Base-by-base conservation (phyloP, 208 protist genomes). In the Strigomonas culicis region DNA sequence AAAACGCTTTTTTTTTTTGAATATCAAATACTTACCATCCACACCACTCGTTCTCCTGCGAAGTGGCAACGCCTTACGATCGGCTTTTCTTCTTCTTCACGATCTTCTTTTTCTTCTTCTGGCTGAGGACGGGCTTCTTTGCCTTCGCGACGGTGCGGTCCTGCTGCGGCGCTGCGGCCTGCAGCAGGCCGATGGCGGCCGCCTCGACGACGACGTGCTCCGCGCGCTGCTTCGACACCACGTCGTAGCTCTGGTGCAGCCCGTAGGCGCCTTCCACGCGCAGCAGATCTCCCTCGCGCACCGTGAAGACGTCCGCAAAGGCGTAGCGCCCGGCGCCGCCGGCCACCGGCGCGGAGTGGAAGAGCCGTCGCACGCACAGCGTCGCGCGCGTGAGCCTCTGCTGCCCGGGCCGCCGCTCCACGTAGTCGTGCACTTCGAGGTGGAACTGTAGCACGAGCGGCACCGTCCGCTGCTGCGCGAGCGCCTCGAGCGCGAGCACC, bases 121-220 rank as follows among this genome's bases (percentile, higher is more conserved):
- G 11, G 31, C 30, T 17, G 19, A 17, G 28, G 15, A 8, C 7
- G 24, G 10, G 21, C 59, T 65, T 6, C 36, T 8, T 58, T 55
- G n/a, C 3, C 25, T 21, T 17, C 11, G 6, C 36, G 22, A 2
- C n/a, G 49, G 44, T 44, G 31, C 19, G 15, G 8, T 55, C 34
- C 31, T 30, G 22, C 25, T 30, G 4, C 21, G n/a, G 4, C 27
- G 27, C 10, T 6, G 34, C 53, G 7, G 31, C 39, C 31, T 56
- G 21, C 4, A 92, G 64, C 50, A 89, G 59, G 17, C 79, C 81
- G 24, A 93, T 59, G 19, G 64, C 59, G n/a, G 78, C 77, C 13
- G 84, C 87, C 31, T 93, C 81, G 49, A 93, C 51, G n/a, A 90
- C 76, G 19, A 70, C 59, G 58, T 90, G 88, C 64, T 93, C 87